phyloP scores from a whole-genome alignment of 768 basidiomycete genomes.

The Tylopilus felleus region DNA sequence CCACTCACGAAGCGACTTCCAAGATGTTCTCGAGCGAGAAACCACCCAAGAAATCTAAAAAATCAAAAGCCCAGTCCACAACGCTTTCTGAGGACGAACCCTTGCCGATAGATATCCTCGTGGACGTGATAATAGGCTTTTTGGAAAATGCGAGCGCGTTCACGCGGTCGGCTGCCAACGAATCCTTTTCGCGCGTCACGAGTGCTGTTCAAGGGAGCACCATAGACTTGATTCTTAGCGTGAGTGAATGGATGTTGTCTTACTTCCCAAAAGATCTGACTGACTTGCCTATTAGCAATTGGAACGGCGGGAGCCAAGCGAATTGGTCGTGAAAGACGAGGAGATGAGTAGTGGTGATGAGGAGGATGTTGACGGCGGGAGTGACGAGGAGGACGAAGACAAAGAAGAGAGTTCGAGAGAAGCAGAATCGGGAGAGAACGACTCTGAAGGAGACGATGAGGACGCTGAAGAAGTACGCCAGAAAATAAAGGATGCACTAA shows the following conservation, averaged over 20 bases:
- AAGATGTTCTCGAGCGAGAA: constrained; percentile 47
- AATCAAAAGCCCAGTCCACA: constrained; percentile 22
- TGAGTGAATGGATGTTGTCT: constrained; percentile 38
- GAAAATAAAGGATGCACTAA: constrained; percentile 63
- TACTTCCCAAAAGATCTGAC: background rate
- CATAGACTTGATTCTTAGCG: constrained; percentile 76
- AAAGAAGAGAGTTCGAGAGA: constrained; percentile 33
- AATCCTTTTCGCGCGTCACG: constrained; percentile 74
- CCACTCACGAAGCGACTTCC: constrained; percentile 55
- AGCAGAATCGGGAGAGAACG: constrained; percentile 33
- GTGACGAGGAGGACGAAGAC: constrained; percentile 37
- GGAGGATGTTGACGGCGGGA: constrained; percentile 34
- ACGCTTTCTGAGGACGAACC: constrained; percentile 30
- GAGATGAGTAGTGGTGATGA: constrained; percentile 38
- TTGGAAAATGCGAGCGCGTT: constrained; percentile 81
- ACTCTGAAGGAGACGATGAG: constrained; percentile 51
- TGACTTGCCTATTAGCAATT: constrained; percentile 63
- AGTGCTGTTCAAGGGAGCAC: constrained; percentile 64
- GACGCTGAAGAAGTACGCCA: constrained; percentile 50
- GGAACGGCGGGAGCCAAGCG: constrained; percentile 62
- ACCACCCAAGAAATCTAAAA: constrained; percentile 39
- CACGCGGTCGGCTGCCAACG: constrained; percentile 74
- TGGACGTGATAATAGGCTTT: constrained; percentile 88
- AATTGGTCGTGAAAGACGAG: constrained; percentile 43
- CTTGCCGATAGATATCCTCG: constrained; percentile 76